Conservation (phyloP, 1,139 yeast species). For the Nakaseomyces delphensis region DNA sequence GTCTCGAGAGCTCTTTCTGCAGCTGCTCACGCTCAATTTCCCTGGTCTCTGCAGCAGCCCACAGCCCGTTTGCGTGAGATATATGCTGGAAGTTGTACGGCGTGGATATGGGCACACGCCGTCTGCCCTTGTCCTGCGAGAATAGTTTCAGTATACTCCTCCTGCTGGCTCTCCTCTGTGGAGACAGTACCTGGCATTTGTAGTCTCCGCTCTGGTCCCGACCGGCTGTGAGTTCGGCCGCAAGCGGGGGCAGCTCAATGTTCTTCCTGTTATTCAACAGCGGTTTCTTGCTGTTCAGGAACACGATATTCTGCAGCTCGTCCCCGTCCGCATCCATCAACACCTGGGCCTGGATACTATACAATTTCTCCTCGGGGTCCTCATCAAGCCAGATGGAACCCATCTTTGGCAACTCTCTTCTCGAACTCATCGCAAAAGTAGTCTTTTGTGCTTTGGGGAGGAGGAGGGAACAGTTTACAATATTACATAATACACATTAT, state of each 20-base stretch:
- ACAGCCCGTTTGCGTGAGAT: constrained; percentile 21
- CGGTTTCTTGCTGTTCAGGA: constrained; percentile 32
- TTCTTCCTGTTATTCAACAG: constrained; percentile 26
- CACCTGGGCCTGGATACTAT: constrained; percentile 9
- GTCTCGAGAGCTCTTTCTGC: background rate
- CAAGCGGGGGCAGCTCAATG: constrained; percentile 30
- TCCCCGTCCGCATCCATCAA: constrained; percentile 9
- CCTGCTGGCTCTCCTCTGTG: constrained; percentile 1
- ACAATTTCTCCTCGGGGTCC: constrained; percentile 30
- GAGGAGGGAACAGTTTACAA: too few species aligned
- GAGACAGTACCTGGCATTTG: too few species aligned
- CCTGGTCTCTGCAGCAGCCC: constrained; percentile 1
- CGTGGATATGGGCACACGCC: constrained; percentile 14
- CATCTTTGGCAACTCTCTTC: constrained; percentile 30
- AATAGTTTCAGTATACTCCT: background rate
- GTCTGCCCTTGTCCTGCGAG: constrained; percentile 10
- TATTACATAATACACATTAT: too few species aligned
- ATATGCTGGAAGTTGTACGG: constrained; percentile 30
- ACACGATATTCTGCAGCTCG: constrained; percentile 21
- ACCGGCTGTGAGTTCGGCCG: too few species aligned
- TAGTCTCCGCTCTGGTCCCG: too few species aligned
- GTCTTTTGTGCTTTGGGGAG: background rate
- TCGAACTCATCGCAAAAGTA: too few species aligned
- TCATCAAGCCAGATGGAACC: constrained; percentile 37
- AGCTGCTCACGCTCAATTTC: constrained; percentile 4